Evolutionary conservation across 768 basidiomycete species (phyloP).

Genomic region (Boletellus ananiceps): DNA sequence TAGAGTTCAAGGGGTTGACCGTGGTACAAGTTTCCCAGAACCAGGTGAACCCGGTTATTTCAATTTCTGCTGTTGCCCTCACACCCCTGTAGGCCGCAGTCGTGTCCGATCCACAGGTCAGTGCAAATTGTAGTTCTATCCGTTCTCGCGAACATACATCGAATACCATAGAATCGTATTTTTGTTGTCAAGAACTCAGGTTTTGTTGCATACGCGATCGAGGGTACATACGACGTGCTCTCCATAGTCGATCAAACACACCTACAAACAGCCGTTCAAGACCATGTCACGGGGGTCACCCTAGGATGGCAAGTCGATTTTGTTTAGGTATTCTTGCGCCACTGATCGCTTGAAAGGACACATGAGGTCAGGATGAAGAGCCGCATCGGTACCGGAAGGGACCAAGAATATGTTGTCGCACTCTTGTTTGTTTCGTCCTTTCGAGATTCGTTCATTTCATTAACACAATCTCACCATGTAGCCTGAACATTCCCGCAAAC

Average conservation of each 20-base stretch:
- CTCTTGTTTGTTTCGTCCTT: constrained; percentile 51
- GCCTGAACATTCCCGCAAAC: constrained; percentile 79
- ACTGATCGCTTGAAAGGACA: constrained; percentile 33
- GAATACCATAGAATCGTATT: constrained; percentile 49
- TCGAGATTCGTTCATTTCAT: not conserved
- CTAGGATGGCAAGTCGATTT: constrained; percentile 48
- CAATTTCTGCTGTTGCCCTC: not conserved
- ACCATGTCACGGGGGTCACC: constrained; percentile 53
- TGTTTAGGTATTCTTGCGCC: not conserved
- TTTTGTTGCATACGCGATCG: constrained; percentile 71
- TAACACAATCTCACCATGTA: constrained; percentile 24
- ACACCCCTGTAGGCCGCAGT: constrained; percentile 47
- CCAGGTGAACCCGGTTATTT: constrained; percentile 35
- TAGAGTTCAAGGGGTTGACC: constrained; percentile 74
- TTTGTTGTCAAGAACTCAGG: constrained; percentile 79
- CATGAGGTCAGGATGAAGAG: constrained; percentile 80
- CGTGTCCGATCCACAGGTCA: constrained; percentile 64
- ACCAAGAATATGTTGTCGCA: constrained; percentile 71
- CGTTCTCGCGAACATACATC: not conserved
- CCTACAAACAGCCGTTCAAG: constrained; percentile 53
- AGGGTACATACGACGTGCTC: constrained; percentile 74
- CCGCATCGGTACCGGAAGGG: constrained; percentile 37
- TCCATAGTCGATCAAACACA: constrained; percentile 85
- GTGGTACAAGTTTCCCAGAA: constrained; percentile 89
- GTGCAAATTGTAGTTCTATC: not conserved